Percentiles rank a stretch among this genome's conserved stretches.
These are phyloP conservation scores for Aphanomyces stellatus DNA, from an alignment of 352 stramenopile species.

Conservation along the genomic window DNA sequence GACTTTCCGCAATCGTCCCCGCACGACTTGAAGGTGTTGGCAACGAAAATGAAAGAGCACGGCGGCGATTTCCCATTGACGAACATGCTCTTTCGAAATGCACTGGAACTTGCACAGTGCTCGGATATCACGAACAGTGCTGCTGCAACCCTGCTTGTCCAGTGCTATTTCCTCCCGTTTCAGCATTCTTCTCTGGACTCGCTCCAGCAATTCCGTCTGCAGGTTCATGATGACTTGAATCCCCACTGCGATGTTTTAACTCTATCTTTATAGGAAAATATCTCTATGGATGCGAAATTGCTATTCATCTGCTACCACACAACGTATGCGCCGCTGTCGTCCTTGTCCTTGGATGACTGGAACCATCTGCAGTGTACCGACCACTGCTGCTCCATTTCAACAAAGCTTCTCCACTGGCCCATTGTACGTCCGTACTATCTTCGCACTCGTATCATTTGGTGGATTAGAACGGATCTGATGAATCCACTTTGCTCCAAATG, in stretches of 20 bases:
- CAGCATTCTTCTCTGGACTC: not conserved
- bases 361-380: slow-evolving; percentile 15
- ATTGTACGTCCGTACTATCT: not conserved
- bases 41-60: not conserved
- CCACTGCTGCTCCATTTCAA: not conserved
- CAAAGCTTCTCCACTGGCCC: not conserved
- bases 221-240: too few relatives aligned
- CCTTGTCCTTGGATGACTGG: slow-evolving; percentile 10
- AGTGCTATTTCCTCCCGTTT: slow-evolving; percentile 13
- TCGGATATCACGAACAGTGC: not conserved
- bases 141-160: not conserved
- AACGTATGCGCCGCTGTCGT: slow-evolving; percentile 17
- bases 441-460: too few relatives aligned
- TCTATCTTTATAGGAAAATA: not conserved
- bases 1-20: slow-evolving; percentile 7
- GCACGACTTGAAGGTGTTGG: not conserved
- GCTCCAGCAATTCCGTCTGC: not conserved
- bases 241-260: too few relatives aligned
- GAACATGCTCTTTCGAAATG: slow-evolving; percentile 6
- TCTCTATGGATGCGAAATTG: not conserved
- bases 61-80: not conserved
- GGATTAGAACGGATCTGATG: not conserved
- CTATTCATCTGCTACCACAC: slow-evolving; percentile 15
- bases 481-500: not conserved
- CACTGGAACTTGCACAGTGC: slow-evolving; percentile 4